Evolutionary conservation across 108 stramenopile genomes (phyloP).

Genomic region (Pseudonitzschia pungens): DNA sequence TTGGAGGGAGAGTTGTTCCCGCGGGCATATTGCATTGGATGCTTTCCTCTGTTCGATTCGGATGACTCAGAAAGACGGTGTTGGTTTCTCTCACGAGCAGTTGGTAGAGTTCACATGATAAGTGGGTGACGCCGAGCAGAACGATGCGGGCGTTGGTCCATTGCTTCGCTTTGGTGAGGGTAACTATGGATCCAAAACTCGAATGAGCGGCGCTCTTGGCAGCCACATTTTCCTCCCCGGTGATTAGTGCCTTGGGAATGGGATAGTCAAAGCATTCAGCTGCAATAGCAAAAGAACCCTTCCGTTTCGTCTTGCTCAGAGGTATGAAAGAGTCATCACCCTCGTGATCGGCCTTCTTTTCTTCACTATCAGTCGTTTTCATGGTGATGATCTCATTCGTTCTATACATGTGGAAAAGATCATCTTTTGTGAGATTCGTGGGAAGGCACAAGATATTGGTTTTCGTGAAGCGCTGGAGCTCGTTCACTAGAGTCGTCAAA

Average conservation of each 20-base stretch:
- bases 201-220: slow-evolving; percentile 33
- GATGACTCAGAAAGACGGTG: slow-evolving; percentile 30
- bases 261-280: slow-evolving; percentile 29
- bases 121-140: slow-evolving; percentile 23
- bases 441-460: slow-evolving; percentile 34
- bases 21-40: neutral
- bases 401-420: slow-evolving; percentile 22
- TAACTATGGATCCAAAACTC: slow-evolving; percentile 32
- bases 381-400: slow-evolving; percentile 18
- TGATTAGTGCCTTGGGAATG: slow-evolving; percentile 20
- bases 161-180: slow-evolving; percentile 28
- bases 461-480: slow-evolving; percentile 24
- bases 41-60: slow-evolving; percentile 6
- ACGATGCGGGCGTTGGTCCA: slow-evolving; percentile 24
- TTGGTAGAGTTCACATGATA: slow-evolving; percentile 23
- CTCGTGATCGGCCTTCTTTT: slow-evolving; percentile 9
- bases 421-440: slow-evolving; percentile 10
- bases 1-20: slow-evolving; percentile 1
- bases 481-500: slow-evolving; percentile 7
- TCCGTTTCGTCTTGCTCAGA: neutral
- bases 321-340: neutral
- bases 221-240: slow-evolving; percentile 16
- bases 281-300: slow-evolving; percentile 23
- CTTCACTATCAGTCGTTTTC: neutral
- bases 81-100: slow-evolving; percentile 26